Base-by-base conservation (phyloP, 2,329 filamentous ascomycete species). In the Fusarium continuum region DNA sequence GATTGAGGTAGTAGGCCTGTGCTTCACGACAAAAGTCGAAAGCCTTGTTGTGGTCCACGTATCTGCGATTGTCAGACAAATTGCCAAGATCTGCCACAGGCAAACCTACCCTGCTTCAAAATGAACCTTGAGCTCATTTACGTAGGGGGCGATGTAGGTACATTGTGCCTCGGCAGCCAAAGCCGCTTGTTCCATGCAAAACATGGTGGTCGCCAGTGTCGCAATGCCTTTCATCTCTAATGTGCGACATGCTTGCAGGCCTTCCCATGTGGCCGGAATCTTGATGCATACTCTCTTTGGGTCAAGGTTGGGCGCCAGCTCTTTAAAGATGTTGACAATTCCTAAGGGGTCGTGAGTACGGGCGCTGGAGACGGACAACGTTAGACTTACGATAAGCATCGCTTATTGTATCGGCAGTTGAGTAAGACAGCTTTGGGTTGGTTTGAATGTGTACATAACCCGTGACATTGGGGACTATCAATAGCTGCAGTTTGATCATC, bases 41-140 rank as follows among this genome's bases (percentile, higher is more conserved):
- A 13, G 80, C 80, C 64, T 81, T 82, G 63, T 81, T 73, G 26
- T 77, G 69, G 52, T 85, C 83, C 5, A 78, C 70, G 58, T 81
- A 84, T 28, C 80, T 84, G 43, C 4, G 4, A 9, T 19, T 48
- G 43, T 65, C 23, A 62, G 46, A 31, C 0, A 16, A 20, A 17
- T 36, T 23, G 28, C 31, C 32, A 3, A 11, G 16, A 6, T 19
- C 36, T 20, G 20, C n/a, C 17, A 36, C 25, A 32, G 11, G 6
- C 8, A 25, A 4, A 70, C 74, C 64, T 70, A 84, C 79, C 73
- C 76, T 11, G 75, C 67, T 35, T 85, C 82, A 53, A 88, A 85
- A 65, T 89, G 86, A 6, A 88, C 87, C 61, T 82, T 83, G 34
- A 90, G 75, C 63, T 89, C 86, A 68, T 89, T 88, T 25, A 89